These are phyloP conservation scores for Tylopilus vinaceipallidus DNA, from an alignment of 768 basidiomycete genomes.

Conservation along the genomic window DNA sequence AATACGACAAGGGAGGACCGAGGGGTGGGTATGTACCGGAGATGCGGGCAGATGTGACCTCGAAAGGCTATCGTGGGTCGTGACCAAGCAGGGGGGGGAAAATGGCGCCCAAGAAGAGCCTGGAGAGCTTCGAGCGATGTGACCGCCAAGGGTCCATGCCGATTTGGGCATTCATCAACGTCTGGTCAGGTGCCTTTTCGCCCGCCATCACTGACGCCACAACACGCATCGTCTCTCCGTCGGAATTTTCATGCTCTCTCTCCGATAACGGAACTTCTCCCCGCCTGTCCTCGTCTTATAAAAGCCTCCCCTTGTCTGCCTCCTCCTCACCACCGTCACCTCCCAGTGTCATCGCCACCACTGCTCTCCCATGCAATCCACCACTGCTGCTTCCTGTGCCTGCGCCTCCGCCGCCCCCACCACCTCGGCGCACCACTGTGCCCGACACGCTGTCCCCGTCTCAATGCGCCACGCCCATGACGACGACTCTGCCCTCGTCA, in stretches of 20 bases:
- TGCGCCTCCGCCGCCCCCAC: constrained; percentile 12
- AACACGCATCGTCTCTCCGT: constrained; percentile 35
- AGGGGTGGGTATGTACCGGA: constrained; percentile 11
- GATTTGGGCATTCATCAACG: constrained; percentile 20
- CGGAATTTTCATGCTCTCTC: constrained; percentile 33
- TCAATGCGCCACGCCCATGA: constrained; percentile 20
- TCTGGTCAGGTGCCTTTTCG: constrained; percentile 31
- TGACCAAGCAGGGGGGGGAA: constrained; percentile 13
- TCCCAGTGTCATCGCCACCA: not conserved
- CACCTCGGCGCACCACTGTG: constrained; percentile 6
- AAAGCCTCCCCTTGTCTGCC: constrained; percentile 17
- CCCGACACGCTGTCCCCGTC: constrained; percentile 22
- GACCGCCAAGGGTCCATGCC: constrained; percentile 30
- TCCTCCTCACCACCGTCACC: not conserved
- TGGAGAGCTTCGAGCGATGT: constrained; percentile 30
- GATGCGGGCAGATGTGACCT: constrained; percentile 28
- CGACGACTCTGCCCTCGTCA: constrained; percentile 34
- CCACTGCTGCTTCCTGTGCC: constrained; percentile 10
- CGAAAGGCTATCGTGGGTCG: constrained; percentile 34
- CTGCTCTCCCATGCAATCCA: constrained; percentile 19
- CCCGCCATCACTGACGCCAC: constrained; percentile 38
- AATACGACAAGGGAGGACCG: constrained; percentile 17
- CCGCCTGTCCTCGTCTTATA: constrained; percentile 28
- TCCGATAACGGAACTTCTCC: constrained; percentile 37
- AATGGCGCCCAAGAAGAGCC: constrained; percentile 27